Evolutionary conservation across 2,329 filamentous ascomycete species (phyloP), one percentile per base, ranked within the genome.

Genomic region (Fusarium decemcellulare): DNA sequence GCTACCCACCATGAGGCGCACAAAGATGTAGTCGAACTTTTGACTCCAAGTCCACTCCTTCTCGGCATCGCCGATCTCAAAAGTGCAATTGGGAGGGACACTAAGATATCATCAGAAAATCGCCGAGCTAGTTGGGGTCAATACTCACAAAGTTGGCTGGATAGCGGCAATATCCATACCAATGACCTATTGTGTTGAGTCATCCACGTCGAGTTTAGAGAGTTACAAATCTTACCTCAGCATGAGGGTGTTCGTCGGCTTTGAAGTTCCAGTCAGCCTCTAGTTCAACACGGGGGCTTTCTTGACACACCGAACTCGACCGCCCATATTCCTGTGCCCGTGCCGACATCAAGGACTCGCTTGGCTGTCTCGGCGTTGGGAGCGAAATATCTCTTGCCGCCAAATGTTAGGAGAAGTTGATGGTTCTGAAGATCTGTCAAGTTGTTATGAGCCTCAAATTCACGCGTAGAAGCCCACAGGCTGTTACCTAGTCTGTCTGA

Each of bases 191-290:
- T 12, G 0, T 4, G 5, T 18, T 57, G 0, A 57, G 8, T 5
- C 0, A 5, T 3, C 1, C 23, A 4, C 0, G 1, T 14, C 3
- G 8, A 2, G 0, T 2, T 1, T 16, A 2, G 12, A 34, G 2
- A 2, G 0, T 0, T 0, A 5, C 9, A 0, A 3, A 15, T 5
- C 14, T 34, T 30, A 71, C 68, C 48, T 71, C 55, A 2, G 59
- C 67, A 6, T 66, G 52, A 8, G 68, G 68, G 15, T 71, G 68
- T 3, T 68, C 58, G 1, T 71, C 68, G 2, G 67, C 68, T 70
- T 23, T 11, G 14, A 4, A 4, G 14, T 6, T 4, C 0, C 2
- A 9, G 29, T 67, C 6, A 67, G 61, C 30, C 3, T 4, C 9
- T 29, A 10, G 5, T 15, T 53, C 3, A 8, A 29, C 2, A 8